Percentiles rank a stretch among this genome's conserved stretches.
Conservation (phyloP, 371 early-diverging fungal species). For the Sporodiniella umbellata region DNA sequence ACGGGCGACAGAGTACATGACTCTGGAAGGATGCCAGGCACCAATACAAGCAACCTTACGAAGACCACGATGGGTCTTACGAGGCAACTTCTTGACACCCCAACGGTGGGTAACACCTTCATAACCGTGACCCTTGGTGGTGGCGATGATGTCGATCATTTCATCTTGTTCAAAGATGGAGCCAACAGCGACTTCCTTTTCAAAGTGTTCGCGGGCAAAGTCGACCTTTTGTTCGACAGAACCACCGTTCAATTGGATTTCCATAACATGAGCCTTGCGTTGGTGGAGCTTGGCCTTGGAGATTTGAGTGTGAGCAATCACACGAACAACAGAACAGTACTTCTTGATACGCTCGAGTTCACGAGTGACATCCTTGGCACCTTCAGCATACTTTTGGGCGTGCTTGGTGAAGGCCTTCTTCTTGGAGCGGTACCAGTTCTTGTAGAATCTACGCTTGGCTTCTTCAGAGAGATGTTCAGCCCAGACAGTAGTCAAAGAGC, state of each 20-base stretch:
- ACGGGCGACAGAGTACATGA: slow-evolving; percentile 99
- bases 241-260: slow-evolving; percentile 99
- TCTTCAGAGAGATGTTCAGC: slow-evolving; percentile 99
- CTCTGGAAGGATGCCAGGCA: slow-evolving; percentile 99
- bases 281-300: slow-evolving; percentile 92
- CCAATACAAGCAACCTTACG: slow-evolving; percentile 99
- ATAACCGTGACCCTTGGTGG: slow-evolving; percentile 99
- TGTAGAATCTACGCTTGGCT: slow-evolving; percentile 98
- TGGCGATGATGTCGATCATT: slow-evolving; percentile 98
- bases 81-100: slow-evolving; percentile 99
- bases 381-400: slow-evolving; percentile 94
- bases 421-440: slow-evolving; percentile 99
- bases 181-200: slow-evolving; percentile 92
- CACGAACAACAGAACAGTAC: slow-evolving; percentile 98
- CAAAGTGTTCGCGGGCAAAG: slow-evolving; percentile 97
- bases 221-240: slow-evolving; percentile 97
- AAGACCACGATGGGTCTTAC: slow-evolving; percentile 99
- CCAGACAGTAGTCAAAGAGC: slow-evolving; percentile 98
- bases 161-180: slow-evolving; percentile 98
- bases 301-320: slow-evolving; percentile 98
- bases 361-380: slow-evolving; percentile 84
- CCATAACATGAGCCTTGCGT: slow-evolving; percentile 99
- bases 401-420: slow-evolving; percentile 99
- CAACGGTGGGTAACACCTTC: slow-evolving; percentile 99
- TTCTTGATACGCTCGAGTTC: slow-evolving; percentile 98